phyloP scores from a whole-genome alignment of 75 land plant genomes.

The Pinus albicaulis region DNA sequence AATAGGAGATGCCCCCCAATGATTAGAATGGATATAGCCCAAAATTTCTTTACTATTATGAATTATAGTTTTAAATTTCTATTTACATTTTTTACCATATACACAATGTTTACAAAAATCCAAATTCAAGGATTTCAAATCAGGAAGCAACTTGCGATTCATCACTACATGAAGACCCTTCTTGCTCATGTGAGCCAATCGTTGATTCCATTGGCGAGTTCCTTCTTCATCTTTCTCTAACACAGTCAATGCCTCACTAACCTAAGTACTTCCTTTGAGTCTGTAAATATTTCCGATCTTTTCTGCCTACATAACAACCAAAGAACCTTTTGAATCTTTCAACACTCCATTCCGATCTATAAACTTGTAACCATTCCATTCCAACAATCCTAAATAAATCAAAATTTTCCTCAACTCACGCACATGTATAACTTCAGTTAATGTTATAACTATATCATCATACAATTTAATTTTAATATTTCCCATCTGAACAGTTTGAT shows the following conservation, averaged over 20 bases:
- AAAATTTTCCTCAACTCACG: constrained; percentile 19
- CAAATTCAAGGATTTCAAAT: too few relatives aligned
- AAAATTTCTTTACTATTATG: not conserved
- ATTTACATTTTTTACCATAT: not conserved
- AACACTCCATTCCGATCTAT: not conserved
- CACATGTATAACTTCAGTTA: constrained; percentile 14
- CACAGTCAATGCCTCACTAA: not conserved
- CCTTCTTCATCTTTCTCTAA: not conserved
- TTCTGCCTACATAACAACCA: constrained; percentile 9
- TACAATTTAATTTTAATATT: constrained; percentile 10
- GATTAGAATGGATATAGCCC: constrained; percentile 6
- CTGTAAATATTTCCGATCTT: not conserved
- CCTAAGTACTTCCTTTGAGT: not conserved
- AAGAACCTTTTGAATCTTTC: constrained; percentile 14
- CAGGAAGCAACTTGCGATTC: not conserved
- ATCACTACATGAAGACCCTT: not conserved
- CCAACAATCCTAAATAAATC: constrained; percentile 17
- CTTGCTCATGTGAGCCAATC: not conserved
- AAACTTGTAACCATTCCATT: constrained; percentile 8
- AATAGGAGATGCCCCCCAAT: constrained; percentile 13
- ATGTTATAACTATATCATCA: constrained; percentile 14
- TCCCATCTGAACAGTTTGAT: not conserved
- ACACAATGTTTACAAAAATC: too few relatives aligned
- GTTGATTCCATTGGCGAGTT: constrained; percentile 12
- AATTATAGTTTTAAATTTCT: not conserved